Evolutionary conservation across 805 yeast genomes (phyloP).

Genomic region (Isabelozyma gotoi): DNA sequence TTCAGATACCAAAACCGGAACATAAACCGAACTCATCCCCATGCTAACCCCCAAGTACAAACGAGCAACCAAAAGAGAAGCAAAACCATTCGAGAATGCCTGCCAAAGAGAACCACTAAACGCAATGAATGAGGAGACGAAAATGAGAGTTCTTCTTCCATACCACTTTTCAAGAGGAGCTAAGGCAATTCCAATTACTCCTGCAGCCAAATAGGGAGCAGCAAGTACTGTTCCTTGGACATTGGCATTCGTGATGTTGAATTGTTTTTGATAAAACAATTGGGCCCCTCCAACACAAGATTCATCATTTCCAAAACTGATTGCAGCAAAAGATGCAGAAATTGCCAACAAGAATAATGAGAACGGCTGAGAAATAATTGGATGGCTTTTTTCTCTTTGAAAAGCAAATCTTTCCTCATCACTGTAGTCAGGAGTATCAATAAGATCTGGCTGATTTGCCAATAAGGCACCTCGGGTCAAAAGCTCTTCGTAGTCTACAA

Average conservation of each 20-base stretch:
- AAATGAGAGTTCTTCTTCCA: constrained; percentile 11
- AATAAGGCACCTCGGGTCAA: background rate
- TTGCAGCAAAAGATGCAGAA: constrained; percentile 7
- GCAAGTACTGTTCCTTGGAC: constrained; percentile 12
- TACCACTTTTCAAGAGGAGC: constrained; percentile 6
- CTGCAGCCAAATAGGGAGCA: constrained; percentile 10
- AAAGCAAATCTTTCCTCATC: background rate
- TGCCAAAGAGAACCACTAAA: constrained; percentile 12
- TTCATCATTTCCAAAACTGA: constrained; percentile 13
- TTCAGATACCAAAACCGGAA: constrained; percentile 12
- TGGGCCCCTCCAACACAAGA: constrained; percentile 17
- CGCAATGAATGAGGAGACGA: constrained; percentile 9
- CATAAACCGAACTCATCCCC: constrained; percentile 12
- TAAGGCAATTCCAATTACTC: constrained; percentile 7
- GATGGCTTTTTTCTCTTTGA: background rate
- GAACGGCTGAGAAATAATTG: background rate
- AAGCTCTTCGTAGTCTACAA: background rate
- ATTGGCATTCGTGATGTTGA: constrained; percentile 7
- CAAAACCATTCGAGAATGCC: constrained; percentile 9
- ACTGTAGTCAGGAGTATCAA: background rate
- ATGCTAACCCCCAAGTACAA: constrained; percentile 13
- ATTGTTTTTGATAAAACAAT: constrained; percentile 6
- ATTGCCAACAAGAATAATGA: constrained; percentile 3
- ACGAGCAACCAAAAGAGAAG: constrained; percentile 10
- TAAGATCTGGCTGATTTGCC: background rate